phyloP scores from a whole-genome alignment of 768 basidiomycete species.

The Boletus tylopilopsis region DNA sequence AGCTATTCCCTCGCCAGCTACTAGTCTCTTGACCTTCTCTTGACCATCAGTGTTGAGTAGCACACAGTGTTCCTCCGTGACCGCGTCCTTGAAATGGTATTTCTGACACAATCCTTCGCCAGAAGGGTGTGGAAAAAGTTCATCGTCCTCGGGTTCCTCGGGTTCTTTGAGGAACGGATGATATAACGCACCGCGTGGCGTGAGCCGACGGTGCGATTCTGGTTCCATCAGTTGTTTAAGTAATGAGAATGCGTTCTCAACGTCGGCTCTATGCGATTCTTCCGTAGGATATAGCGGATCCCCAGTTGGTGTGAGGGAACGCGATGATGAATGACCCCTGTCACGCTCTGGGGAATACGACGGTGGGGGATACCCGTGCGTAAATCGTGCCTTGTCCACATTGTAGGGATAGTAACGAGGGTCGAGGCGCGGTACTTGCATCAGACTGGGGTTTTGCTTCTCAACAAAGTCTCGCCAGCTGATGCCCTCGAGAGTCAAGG shows the following conservation, averaged over 20 bases:
- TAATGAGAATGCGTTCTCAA: constrained; percentile 71
- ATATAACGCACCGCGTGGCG: constrained; percentile 69
- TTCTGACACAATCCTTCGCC: constrained; percentile 65
- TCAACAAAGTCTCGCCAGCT: constrained; percentile 74
- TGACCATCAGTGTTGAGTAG: constrained; percentile 37
- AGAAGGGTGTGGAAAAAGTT: constrained; percentile 63
- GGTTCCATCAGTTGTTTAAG: constrained; percentile 70
- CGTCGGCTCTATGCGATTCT: constrained; percentile 45
- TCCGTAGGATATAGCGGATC: constrained; percentile 25
- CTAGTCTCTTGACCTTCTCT: constrained; percentile 31
- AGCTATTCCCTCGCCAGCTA: constrained; percentile 47
- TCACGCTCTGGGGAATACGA: constrained; percentile 20
- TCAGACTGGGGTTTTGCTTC: constrained; percentile 69
- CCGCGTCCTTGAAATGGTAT: constrained; percentile 58
- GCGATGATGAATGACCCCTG: constrained; percentile 17
- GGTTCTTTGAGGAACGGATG: constrained; percentile 70
- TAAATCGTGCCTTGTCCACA: constrained; percentile 24
- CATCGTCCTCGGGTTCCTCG: constrained; percentile 53
- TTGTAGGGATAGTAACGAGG: constrained; percentile 54
- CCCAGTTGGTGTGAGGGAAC: constrained; percentile 20
- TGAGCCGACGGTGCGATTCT: constrained; percentile 73
- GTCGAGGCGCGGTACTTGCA: constrained; percentile 48
- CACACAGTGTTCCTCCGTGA: constrained; percentile 54
- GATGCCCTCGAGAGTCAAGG: constrained; percentile 61
- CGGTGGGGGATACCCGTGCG: constrained; percentile 22